Base-by-base conservation (phyloP, 768 basidiomycete species). In the Suillus decipiens region DNA sequence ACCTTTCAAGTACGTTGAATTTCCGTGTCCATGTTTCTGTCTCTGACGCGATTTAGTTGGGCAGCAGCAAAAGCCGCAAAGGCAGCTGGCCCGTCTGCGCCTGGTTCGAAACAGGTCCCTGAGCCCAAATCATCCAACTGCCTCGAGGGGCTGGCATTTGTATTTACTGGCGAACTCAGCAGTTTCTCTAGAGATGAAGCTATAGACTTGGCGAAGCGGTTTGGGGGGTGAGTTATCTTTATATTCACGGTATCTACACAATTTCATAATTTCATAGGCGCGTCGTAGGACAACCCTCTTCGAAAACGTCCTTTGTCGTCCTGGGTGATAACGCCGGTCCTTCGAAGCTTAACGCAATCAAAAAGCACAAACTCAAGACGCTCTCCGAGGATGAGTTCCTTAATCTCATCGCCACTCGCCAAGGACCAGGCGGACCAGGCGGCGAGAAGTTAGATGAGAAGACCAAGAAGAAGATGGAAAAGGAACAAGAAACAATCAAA, bases 111-210 rank as follows among this genome's bases (percentile, higher is more conserved):
- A 71, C 73, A 79, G 15, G 78, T 89, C 5, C 90, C 90, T 0
- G 84, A 89, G 31, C 79, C 81, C n/a, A 93, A 90, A 70, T 81
- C 84, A 15, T 92, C 92, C 0, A 87, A 94, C 50, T 94, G 92
- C 71, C 81, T 99, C 10, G 84, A 88, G 0, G 96, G 96, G 0
- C 80, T 99, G 28, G 83, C 93, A 0, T 90, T 99, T 70, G 96
- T 99, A 24, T 99, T 99, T 67, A 99, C 97, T 0, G 97, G 96
- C 17, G 96, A 99, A 69, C 77, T 99, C 53, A 85, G 83, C 54
- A 90, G 89, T 63, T 87, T 99, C 67, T 88, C 93, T 1, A 83
- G 97, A 42, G 93, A 98, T 2, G 95, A 97, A 68, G 89, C 93
- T 0, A 72, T 81, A 33, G 95, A 96, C 68, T 75, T 96, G 7